These are phyloP conservation scores for Epichloe aotearoae DNA, from an alignment of 2,329 filamentous ascomycete species.

Conservation along the genomic window DNA sequence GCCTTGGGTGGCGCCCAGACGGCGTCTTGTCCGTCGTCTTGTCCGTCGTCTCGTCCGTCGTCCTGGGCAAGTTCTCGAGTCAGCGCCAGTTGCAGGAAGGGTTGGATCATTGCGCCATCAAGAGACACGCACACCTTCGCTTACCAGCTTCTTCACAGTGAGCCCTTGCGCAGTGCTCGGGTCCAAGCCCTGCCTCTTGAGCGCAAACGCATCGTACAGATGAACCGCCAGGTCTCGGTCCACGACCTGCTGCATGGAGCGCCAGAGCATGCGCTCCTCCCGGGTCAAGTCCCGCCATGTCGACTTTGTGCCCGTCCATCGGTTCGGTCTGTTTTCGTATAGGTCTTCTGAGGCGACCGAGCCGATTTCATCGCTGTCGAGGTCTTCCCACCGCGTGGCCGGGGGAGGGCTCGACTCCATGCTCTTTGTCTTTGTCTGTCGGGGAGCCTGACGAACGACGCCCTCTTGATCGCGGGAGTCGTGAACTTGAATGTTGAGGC, in stretches of 20 bases:
- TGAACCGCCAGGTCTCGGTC: slow-evolving; percentile 60
- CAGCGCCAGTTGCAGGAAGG: neutral
- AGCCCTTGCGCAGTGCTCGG: slow-evolving; percentile 15
- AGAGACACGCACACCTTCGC: neutral
- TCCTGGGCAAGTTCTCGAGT: slow-evolving; percentile 10
- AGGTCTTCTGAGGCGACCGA: slow-evolving; percentile 35
- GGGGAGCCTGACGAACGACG: neutral
- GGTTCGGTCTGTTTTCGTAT: slow-evolving; percentile 47
- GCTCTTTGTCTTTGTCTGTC: neutral
- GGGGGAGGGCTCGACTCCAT: neutral
- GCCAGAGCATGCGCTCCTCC: slow-evolving; percentile 48
- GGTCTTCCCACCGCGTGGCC: slow-evolving; percentile 22
- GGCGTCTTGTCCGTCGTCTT: slow-evolving; percentile 15
- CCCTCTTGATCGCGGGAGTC: too few relatives aligned
- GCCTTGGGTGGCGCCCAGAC: slow-evolving; percentile 39
- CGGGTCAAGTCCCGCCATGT: slow-evolving; percentile 54
- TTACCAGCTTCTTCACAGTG: slow-evolving; percentile 16
- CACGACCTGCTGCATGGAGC: slow-evolving; percentile 48
- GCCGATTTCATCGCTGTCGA: slow-evolving; percentile 33
- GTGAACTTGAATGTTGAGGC: too few relatives aligned
- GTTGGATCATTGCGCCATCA: too few relatives aligned
- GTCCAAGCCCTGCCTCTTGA: slow-evolving; percentile 35
- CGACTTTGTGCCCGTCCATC: slow-evolving; percentile 51
- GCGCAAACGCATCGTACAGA: slow-evolving; percentile 62
- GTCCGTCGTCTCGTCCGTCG: slow-evolving; percentile 15